Conservation (phyloP, 1,139 yeast genomes). For the Taphrina confusa region DNA sequence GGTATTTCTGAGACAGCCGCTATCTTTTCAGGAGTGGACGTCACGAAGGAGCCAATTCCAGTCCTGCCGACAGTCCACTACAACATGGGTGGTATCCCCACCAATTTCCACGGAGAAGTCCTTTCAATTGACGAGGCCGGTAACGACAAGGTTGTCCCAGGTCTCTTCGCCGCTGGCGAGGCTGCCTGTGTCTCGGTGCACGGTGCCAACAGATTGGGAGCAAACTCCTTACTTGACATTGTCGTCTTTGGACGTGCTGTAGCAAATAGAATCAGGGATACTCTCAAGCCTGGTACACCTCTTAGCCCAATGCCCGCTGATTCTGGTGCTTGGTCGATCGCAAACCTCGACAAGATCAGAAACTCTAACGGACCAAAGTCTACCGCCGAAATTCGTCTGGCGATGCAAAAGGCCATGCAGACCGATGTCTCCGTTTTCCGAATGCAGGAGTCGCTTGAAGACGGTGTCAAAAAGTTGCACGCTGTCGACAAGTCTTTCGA, state of each 20-base stretch:
- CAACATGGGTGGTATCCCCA: constrained; percentile 99
- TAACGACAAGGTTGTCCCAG: constrained; percentile 87
- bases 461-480: constrained; percentile 79
- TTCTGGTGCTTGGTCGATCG: constrained; percentile 85
- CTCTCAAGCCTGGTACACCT: constrained; percentile 84
- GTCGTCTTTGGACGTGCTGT: constrained; percentile 99
- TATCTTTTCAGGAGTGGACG: constrained; percentile 98
- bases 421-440: constrained; percentile 96
- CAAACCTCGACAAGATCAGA: constrained; percentile 84
- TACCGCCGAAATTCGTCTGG: constrained; percentile 85
- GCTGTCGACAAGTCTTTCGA: constrained; percentile 73
- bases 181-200: constrained; percentile 99
- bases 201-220: constrained; percentile 99
- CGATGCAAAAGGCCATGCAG: constrained; percentile 97
- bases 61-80: constrained; percentile 97
- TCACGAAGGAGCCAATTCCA: constrained; percentile 98
- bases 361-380: constrained; percentile 76
- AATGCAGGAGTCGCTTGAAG: constrained; percentile 86
- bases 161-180: constrained; percentile 97
- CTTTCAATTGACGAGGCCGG: constrained; percentile 82
- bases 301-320: constrained; percentile 78
- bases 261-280: constrained; percentile 83
- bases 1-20: constrained; percentile 99
- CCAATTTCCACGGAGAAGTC: constrained; percentile 71
- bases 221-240: constrained; percentile 94